phyloP scores from a whole-genome alignment of 805 yeast species.

The Saturnispora sanitii region DNA sequence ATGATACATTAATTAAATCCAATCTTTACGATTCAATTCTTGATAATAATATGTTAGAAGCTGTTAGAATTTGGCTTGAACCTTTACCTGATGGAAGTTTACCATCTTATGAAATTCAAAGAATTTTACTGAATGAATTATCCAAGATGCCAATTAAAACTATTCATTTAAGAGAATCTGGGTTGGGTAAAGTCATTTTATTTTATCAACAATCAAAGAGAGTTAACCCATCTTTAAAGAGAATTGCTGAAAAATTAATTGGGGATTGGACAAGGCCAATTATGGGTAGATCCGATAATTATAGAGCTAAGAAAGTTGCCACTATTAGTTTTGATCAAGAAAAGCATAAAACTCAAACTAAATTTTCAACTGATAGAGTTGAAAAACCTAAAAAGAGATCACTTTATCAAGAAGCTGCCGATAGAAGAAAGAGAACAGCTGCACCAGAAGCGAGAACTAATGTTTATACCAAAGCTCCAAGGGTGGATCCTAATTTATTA shows the following conservation, averaged over 20 bases:
- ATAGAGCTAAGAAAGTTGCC: conserved; percentile 73
- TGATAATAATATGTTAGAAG: conserved; percentile 88
- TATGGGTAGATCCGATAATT: conserved; percentile 89
- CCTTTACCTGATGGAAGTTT: conserved; percentile 96
- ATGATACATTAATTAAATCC: conserved; percentile 64
- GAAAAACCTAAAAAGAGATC: conserved; percentile 33
- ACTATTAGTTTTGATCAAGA: conserved; percentile 59
- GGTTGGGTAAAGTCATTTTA: conserved; percentile 86
- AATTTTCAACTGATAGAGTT: conserved; percentile 23
- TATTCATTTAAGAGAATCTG: conserved; percentile 88
- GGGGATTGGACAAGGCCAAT: conserved; percentile 99
- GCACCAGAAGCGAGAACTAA: conserved; percentile 87
- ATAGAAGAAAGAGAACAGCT: conserved; percentile 87
- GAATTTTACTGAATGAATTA: conserved; percentile 67
- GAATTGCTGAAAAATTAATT: conserved; percentile 80
- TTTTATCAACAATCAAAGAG: conserved; percentile 86
- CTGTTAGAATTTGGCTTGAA: conserved; percentile 93
- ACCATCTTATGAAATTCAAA: conserved; percentile 96
- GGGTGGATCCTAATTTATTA: conserved; percentile 44
- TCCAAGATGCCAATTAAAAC: conserved; percentile 84
- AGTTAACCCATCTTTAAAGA: conserved; percentile 78
- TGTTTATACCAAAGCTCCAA: conserved; percentile 87
- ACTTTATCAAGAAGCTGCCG: conserved; percentile 82
- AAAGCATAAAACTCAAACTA: conserved; percentile 36
- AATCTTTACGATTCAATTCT: conserved; percentile 84